Evolutionary conservation across 441 rosid genomes (phyloP).

Genomic region (Mallotus repandus): DNA sequence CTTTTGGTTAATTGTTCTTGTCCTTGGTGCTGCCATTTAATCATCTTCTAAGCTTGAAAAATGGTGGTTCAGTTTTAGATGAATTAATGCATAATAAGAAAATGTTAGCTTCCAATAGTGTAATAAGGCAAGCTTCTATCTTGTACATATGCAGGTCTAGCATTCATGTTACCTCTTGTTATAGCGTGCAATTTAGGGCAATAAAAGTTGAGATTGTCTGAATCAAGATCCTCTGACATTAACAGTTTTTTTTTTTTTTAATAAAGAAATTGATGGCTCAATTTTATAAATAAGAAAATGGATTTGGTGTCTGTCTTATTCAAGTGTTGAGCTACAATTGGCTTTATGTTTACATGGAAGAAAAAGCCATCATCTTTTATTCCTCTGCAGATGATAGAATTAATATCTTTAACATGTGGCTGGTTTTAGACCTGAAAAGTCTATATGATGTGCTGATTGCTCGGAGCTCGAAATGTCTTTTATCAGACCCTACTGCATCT

Average conservation of each 20-base stretch:
- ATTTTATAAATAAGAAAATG: slow-evolving; percentile 2
- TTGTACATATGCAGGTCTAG: background rate
- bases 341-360: background rate
- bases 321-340: background rate
- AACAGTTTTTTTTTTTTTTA: background rate
- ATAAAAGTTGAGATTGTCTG: background rate
- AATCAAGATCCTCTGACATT: background rate
- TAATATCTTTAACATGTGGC: background rate
- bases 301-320: background rate
- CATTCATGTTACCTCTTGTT: background rate
- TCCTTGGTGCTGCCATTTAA: background rate
- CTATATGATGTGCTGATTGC: no score
- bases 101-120: background rate
- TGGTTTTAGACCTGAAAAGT: background rate
- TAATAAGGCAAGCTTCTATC: background rate
- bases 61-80: background rate
- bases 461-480: background rate
- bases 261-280: background rate
- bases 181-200: background rate
- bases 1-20: background rate
- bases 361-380: background rate
- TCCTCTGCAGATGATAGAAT: background rate
- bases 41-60: background rate
- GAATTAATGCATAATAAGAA: background rate
- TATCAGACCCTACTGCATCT: background rate